A percentile compares a stretch with the other conserved stretches of the same genome.
Conservation (phyloP, 768 basidiomycete genomes). For the Leccinum barrowsii region DNA sequence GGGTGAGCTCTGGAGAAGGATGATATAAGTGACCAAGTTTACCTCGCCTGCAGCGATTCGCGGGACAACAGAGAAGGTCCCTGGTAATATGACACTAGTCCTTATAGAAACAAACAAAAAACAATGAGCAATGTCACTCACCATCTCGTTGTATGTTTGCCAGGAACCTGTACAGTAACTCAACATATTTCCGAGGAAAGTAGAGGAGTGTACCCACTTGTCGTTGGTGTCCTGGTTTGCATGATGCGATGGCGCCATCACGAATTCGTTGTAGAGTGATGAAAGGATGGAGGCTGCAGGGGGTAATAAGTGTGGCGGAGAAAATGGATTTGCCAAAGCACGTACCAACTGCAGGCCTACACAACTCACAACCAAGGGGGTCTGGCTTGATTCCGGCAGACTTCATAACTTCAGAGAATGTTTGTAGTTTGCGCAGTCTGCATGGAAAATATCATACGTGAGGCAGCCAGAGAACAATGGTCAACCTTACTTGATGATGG, state of each 20-base stretch:
- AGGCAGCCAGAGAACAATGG: not conserved
- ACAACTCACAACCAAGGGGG: conserved; percentile 67
- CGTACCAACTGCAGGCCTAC: conserved; percentile 63
- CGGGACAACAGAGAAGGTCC: conserved; percentile 70
- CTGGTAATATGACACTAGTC: conserved; percentile 16
- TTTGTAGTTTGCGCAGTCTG: conserved; percentile 54
- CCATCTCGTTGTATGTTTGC: conserved; percentile 74
- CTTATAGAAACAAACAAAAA: not conserved
- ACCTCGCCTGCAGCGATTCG: conserved; percentile 69
- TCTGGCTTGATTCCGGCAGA: conserved; percentile 44
- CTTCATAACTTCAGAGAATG: conserved; percentile 53
- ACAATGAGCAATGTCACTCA: conserved; percentile 1
- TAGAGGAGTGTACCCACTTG: conserved; percentile 14
- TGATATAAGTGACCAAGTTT: not conserved
- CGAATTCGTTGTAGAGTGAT: conserved; percentile 57
- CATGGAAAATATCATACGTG: not conserved
- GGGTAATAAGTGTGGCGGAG: not conserved
- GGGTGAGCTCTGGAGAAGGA: not conserved
- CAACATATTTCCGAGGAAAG: not conserved
- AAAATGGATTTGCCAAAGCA: not conserved
- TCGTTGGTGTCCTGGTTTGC: conserved; percentile 75
- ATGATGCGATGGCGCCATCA: conserved; percentile 61
- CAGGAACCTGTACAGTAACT: conserved; percentile 38
- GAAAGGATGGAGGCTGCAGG: conserved; percentile 38
- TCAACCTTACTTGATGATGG: conserved; percentile 44